Conservation (phyloP, 208 protist species). For the Naegleria gruberi region DNA sequence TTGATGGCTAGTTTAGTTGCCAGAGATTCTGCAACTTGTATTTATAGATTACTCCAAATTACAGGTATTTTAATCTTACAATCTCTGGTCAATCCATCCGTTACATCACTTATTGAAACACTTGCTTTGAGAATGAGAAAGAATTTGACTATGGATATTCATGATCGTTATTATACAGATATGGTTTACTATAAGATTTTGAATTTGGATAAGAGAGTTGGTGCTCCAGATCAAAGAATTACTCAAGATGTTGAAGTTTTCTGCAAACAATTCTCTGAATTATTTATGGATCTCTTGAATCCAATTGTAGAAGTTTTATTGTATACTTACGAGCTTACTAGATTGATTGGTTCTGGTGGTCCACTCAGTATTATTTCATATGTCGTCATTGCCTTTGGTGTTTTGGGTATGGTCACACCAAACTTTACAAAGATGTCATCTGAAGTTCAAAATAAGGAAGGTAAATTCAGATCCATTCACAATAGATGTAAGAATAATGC, state of each 20-base stretch:
- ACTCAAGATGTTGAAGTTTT: slow-evolving; percentile 19
- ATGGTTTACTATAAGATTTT: slow-evolving; percentile 14
- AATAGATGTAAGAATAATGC: background rate
- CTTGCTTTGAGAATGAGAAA: slow-evolving; percentile 9
- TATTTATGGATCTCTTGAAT: background rate
- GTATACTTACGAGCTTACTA: background rate
- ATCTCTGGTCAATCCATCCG: background rate
- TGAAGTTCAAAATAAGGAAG: slow-evolving; percentile 5
- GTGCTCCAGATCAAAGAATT: slow-evolving; percentile 8
- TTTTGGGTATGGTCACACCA: background rate
- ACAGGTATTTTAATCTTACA: background rate
- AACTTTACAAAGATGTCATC: slow-evolving; percentile 11
- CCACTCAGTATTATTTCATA: background rate
- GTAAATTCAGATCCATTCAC: background rate
- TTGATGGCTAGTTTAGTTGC: background rate
- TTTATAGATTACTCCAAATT: background rate
- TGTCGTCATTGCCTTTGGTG: background rate
- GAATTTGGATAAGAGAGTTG: background rate
- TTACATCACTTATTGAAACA: background rate
- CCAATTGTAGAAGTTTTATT: background rate
- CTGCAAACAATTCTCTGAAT: background rate
- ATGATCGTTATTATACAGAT: background rate
- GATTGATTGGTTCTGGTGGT: background rate
- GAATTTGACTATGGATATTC: slow-evolving; percentile 3
- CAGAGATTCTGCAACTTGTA: background rate